phyloP scores from a whole-genome alignment of 139 green algal genomes.

The Coccomyxa sp. region DNA sequence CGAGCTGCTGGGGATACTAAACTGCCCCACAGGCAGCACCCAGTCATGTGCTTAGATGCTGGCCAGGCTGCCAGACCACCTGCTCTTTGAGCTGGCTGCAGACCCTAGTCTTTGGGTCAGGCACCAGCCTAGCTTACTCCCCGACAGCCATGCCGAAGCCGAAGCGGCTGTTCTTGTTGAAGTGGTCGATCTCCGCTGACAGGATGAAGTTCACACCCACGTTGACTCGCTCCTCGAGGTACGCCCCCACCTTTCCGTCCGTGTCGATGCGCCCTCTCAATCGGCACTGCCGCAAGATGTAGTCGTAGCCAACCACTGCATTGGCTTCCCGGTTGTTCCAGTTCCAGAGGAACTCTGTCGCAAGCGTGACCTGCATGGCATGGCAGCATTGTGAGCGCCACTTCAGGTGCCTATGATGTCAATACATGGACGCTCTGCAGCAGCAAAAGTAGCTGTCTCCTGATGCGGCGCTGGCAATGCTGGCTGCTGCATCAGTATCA shows the following conservation, averaged over 20 bases:
- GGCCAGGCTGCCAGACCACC: background rate
- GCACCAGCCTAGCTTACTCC: no score
- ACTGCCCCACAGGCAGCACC: no score
- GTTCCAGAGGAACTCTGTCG: constrained; percentile 94
- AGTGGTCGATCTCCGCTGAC: constrained; percentile 93
- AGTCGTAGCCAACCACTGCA: constrained; percentile 96
- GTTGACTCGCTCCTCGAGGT: constrained; percentile 93
- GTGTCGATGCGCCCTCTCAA: constrained; percentile 75
- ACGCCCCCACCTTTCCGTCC: constrained; percentile 67
- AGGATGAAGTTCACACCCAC: constrained; percentile 96
- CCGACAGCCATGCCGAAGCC: constrained; percentile 89
- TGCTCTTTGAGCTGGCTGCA: background rate
- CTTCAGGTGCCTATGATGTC: no score
- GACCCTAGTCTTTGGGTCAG: background rate
- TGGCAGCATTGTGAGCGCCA: no score
- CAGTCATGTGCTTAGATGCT: no score
- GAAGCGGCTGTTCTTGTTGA: constrained; percentile 94
- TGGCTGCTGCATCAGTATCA: no score
- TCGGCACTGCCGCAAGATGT: constrained; percentile 80
- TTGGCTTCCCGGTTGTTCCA: constrained; percentile 80
- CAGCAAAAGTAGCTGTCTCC: no score
- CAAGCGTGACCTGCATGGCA: constrained; percentile 67
- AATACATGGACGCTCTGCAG: no score
- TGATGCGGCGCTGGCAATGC: no score
- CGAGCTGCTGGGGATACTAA: no score